A percentile compares a stretch with the other conserved stretches of the same genome.
Conservation (phyloP, 140 eudicot species). For the Bidens hawaiensis region DNA sequence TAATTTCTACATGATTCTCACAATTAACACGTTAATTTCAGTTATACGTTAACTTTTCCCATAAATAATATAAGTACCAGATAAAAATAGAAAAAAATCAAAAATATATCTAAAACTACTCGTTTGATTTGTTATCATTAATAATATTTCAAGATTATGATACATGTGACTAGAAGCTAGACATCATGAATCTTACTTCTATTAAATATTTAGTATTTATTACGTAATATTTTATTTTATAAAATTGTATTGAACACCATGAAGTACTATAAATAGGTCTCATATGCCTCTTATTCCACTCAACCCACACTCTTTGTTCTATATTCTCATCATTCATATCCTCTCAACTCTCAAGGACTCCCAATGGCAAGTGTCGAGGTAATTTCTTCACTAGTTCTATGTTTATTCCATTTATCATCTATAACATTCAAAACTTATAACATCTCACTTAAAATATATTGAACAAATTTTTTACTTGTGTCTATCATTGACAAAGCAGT, state of each 20-base stretch:
- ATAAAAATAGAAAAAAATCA: too few species aligned
- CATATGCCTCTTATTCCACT: conserved; percentile 13
- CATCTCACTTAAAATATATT: not conserved
- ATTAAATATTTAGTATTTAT: not conserved
- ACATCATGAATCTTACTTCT: not conserved
- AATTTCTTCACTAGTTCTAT: not conserved
- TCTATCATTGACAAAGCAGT: not conserved
- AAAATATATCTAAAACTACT: too few species aligned
- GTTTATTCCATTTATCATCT: not conserved
- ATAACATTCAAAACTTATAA: not conserved
- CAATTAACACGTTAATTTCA: too few species aligned
- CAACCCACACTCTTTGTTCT: conserved; percentile 10
- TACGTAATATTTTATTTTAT: not conserved
- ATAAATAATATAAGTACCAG: too few species aligned
- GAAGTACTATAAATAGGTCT: conserved; percentile 30
- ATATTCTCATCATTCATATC: conserved; percentile 1
- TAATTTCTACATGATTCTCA: too few species aligned
- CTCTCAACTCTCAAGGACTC: conserved; percentile 4
- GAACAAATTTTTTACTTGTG: too few species aligned
- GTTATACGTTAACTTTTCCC: too few species aligned
- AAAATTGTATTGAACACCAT: not conserved
- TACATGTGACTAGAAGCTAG: not conserved
- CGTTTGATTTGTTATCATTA: not conserved
- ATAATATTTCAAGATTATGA: not conserved
- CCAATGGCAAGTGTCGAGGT: conserved; percentile 38